These are phyloP conservation scores for Pyrenochaeta sp. DNA, from an alignment of 2,329 filamentous ascomycete species.

Conservation along the genomic window DNA sequence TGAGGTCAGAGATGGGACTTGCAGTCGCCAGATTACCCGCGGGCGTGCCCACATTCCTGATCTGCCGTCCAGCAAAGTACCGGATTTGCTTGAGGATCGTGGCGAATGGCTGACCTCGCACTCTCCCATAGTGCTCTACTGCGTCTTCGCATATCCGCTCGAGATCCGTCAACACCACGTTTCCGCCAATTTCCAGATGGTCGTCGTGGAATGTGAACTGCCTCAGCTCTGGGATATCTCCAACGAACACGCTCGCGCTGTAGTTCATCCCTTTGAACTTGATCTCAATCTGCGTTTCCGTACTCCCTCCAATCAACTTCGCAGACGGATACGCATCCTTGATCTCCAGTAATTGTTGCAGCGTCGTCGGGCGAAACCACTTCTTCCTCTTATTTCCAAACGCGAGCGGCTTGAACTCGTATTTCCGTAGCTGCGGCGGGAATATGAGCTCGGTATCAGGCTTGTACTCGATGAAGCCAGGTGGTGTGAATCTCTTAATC, in stretches of 20 bases:
- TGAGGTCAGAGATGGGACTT: conserved; percentile 94
- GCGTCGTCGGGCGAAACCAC: conserved; percentile 89
- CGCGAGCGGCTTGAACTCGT: conserved; percentile 80
- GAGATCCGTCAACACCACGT: conserved; percentile 89
- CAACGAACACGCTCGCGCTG: conserved; percentile 87
- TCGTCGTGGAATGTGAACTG: conserved; percentile 83
- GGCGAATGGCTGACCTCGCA: conserved; percentile 79
- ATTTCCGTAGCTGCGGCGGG: conserved; percentile 82
- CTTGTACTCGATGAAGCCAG: conserved; percentile 93
- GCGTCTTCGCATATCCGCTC: conserved; percentile 85
- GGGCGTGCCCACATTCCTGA: conserved; percentile 95
- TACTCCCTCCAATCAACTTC: conserved; percentile 95
- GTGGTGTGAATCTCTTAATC: conserved; percentile 76
- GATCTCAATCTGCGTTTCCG: conserved; percentile 97
- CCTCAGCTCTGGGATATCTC: conserved; percentile 88
- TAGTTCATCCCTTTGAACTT: conserved; percentile 97
- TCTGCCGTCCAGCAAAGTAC: conserved; percentile 94
- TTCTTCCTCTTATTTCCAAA: conserved; percentile 95
- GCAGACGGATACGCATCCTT: conserved; percentile 84
- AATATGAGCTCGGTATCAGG: conserved; percentile 96
- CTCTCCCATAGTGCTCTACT: conserved; percentile 76
- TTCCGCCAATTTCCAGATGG: conserved; percentile 89
- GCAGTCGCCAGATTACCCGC: conserved; percentile 94
- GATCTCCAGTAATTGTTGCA: conserved; percentile 89
- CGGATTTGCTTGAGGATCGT: conserved; percentile 92